A percentile compares a stretch with the other conserved stretches of the same genome.
Conservation (phyloP, 352 stramenopile genomes). For the Phytopythium vexans region DNA sequence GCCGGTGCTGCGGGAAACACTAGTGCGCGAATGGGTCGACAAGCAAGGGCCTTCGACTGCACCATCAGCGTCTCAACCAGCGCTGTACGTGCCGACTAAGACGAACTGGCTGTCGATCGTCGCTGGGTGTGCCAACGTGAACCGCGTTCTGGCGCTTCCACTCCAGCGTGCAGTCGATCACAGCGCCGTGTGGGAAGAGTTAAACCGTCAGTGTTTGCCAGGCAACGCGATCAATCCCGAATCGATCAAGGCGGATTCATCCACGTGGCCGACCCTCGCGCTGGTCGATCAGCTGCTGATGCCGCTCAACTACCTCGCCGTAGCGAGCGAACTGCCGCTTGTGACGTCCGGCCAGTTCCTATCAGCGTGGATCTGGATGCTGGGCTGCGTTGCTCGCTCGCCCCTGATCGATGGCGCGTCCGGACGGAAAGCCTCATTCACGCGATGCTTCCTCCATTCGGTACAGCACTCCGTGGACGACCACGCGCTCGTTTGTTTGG, state of each 20-base stretch:
- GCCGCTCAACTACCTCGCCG: conserved; percentile 23
- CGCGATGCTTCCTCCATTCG: conserved; percentile 21
- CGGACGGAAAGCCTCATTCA: conserved; percentile 6
- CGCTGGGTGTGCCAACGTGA: too few species aligned
- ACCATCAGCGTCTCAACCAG: too few species aligned
- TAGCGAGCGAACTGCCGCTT: conserved; percentile 21
- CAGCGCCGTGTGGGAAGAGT: neutral
- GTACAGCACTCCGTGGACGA: conserved; percentile 31
- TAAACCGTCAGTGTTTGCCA: conserved; percentile 8
- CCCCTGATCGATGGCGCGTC: conserved; percentile 22
- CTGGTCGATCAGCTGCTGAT: conserved; percentile 17
- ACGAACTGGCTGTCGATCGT: too few species aligned
- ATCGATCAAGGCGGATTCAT: neutral
- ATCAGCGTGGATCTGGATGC: conserved; percentile 31
- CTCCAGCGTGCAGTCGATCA: neutral
- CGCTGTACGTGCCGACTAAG: too few species aligned
- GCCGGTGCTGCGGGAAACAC: neutral
- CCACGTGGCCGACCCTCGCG: conserved; percentile 15
- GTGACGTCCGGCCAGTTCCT: conserved; percentile 29
- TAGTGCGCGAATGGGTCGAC: too few species aligned
- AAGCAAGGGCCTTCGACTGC: too few species aligned
- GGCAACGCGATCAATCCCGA: conserved; percentile 11
- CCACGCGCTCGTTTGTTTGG: conserved; percentile 28
- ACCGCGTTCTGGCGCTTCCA: too few species aligned
- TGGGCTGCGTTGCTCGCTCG: conserved; percentile 20